These are phyloP conservation scores for Penicillium psychrofluorescens DNA, from an alignment of 495 filamentous ascomycete species.

Conservation along the genomic window DNA sequence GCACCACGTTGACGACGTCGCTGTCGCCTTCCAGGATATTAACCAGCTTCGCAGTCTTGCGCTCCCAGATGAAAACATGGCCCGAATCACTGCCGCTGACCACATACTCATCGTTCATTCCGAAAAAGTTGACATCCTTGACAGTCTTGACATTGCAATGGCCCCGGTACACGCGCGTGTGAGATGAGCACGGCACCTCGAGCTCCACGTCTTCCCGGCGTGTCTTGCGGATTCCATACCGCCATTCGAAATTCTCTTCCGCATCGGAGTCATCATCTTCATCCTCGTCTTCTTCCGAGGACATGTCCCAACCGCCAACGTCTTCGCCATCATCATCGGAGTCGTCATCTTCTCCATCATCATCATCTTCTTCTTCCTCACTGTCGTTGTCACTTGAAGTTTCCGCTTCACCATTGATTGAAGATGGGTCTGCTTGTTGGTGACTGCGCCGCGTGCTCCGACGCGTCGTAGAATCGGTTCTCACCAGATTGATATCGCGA, in stretches of 20 bases:
- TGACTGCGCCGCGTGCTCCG: background rate
- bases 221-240: slow-evolving; percentile 24
- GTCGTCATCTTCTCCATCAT: slow-evolving; percentile 11
- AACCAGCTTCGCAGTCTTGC: slow-evolving; percentile 53
- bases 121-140: slow-evolving; percentile 71
- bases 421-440: background rate
- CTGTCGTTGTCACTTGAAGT: slow-evolving; percentile 19
- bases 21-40: slow-evolving; percentile 66
- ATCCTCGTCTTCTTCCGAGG: slow-evolving; percentile 10
- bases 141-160: slow-evolving; percentile 71
- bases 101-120: slow-evolving; percentile 67
- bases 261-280: slow-evolving; percentile 15
- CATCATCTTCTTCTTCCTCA: slow-evolving; percentile 19
- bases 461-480: background rate
- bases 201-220: slow-evolving; percentile 41
- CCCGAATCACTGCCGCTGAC: slow-evolving; percentile 65
- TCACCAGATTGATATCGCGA: slow-evolving; percentile 21
- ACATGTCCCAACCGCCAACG: slow-evolving; percentile 18
- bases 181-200: slow-evolving; percentile 48
- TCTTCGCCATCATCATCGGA: slow-evolving; percentile 30
- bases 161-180: slow-evolving; percentile 53
- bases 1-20: slow-evolving; percentile 68
- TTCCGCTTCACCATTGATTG: slow-evolving; percentile 11
- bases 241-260: slow-evolving; percentile 15
- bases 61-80: slow-evolving; percentile 66